phyloP scores from a whole-genome alignment of 352 stramenopile genomes.

The Phytophthora europaea region DNA sequence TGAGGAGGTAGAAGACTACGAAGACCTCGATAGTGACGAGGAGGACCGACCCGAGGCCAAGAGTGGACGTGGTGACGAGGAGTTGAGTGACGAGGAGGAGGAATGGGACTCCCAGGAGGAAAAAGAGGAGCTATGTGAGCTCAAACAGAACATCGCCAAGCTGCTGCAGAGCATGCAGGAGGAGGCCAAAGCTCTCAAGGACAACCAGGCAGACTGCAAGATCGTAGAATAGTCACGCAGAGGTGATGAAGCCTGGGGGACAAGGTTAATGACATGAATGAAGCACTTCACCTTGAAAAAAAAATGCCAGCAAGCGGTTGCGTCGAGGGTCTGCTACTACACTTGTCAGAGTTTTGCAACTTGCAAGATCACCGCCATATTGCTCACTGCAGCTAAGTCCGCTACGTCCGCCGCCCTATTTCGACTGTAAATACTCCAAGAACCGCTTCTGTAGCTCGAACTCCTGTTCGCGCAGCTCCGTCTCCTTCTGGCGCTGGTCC shows the following conservation, averaged over 20 bases:
- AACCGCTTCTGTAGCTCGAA: conserved; percentile 87
- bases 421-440: conserved; percentile 85
- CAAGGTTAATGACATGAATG: conserved; percentile 11
- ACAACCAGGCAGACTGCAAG: conserved; percentile 43
- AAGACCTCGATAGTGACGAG: conserved; percentile 28
- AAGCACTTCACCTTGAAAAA: conserved; percentile 19
- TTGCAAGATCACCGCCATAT: background rate
- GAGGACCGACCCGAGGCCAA: conserved; percentile 35
- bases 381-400: conserved; percentile 14
- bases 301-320: conserved; percentile 4
- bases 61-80: background rate
- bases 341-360: conserved; percentile 4
- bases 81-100: conserved; percentile 21
- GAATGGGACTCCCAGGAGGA: conserved; percentile 71
- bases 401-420: conserved; percentile 39
- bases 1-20: conserved; percentile 32
- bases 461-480: conserved; percentile 81
- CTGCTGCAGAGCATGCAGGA: conserved; percentile 69
- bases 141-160: conserved; percentile 74
- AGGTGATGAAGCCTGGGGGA: background rate
- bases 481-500: conserved; percentile 81
- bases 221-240: conserved; percentile 6
- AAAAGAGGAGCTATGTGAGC: conserved; percentile 65
- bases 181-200: conserved; percentile 60
- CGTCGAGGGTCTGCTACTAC: background rate